Evolutionary conservation across 2,329 filamentous ascomycete species (phyloP).

Genomic region (Fusarium sacchari): DNA sequence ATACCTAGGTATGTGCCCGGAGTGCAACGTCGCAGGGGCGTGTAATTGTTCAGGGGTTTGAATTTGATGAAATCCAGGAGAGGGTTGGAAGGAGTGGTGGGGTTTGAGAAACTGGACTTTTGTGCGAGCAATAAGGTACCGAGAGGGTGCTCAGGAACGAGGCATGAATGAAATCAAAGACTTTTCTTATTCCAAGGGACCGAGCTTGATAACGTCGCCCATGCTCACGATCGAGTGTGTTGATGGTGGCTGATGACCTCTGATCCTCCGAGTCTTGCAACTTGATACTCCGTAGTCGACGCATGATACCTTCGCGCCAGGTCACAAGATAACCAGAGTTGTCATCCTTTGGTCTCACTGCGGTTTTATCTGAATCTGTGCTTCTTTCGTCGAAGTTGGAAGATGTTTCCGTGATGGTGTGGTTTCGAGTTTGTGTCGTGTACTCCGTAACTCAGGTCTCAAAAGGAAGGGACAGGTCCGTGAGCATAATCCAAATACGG

Average conservation of each 20-base stretch:
- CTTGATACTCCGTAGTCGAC: neutral
- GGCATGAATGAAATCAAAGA: conserved; percentile 18
- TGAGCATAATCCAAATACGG: neutral
- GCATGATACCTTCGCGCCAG: neutral
- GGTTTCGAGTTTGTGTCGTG: conserved; percentile 33
- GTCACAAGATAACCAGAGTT: neutral
- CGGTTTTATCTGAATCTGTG: conserved; percentile 13
- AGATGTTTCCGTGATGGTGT: conserved; percentile 32
- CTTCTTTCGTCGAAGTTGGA: neutral
- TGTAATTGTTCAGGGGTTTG: conserved; percentile 17
- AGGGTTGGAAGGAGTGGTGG: conserved; percentile 25
- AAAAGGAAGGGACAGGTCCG: neutral
- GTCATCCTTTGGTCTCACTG: conserved; percentile 6
- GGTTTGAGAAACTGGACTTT: neutral
- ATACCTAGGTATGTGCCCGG: neutral
- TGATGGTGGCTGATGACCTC: neutral
- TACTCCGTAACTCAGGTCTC: neutral
- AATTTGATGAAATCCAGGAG: conserved; percentile 25
- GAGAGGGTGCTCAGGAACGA: conserved; percentile 32
- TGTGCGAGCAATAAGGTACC: neutral
- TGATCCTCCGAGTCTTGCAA: neutral
- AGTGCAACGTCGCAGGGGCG: conserved; percentile 16
- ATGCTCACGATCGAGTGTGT: neutral
- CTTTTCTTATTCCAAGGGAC: conserved; percentile 11
- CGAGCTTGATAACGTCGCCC: neutral